phyloP scores from a whole-genome alignment of 495 filamentous ascomycete genomes.

The Penicillium macrosclerotiorum region DNA sequence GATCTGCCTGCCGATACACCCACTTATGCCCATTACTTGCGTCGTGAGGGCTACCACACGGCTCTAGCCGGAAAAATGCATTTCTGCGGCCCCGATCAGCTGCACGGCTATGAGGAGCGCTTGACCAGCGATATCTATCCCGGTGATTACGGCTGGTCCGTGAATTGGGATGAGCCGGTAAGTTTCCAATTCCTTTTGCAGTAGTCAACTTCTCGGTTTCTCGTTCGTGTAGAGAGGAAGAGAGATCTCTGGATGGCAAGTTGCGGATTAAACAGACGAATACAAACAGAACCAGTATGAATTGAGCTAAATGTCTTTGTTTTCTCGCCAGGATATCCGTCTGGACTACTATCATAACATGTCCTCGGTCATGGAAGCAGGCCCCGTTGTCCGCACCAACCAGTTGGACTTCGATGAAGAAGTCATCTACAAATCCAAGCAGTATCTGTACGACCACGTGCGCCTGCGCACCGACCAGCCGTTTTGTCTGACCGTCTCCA shows the following conservation, averaged over 20 bases:
- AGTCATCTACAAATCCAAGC: constrained; percentile 78
- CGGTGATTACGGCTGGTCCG: constrained; percentile 84
- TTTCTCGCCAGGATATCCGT: constrained; percentile 58
- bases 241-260: too few relatives aligned
- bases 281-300: too few relatives aligned
- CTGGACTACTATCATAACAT: constrained; percentile 93
- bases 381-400: constrained; percentile 78
- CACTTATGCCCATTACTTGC: constrained; percentile 86
- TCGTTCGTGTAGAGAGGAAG: too few relatives aligned
- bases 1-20: constrained; percentile 71
- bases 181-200: constrained; percentile 12
- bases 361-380: constrained; percentile 82
- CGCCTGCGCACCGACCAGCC: constrained; percentile 67
- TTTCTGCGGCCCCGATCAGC: constrained; percentile 82
- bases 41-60: constrained; percentile 83
- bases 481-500: constrained; percentile 84
- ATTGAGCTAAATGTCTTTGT: too few relatives aligned
- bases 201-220: too few relatives aligned
- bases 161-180: constrained; percentile 82
- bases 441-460: constrained; percentile 82
- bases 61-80: constrained; percentile 92
- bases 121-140: constrained; percentile 93
- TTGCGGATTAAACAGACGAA: too few relatives aligned
- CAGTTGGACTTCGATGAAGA: constrained; percentile 95
- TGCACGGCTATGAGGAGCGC: constrained; percentile 85